phyloP scores from a whole-genome alignment of 179 eudicot genomes.

The Spergularia azorica region DNA sequence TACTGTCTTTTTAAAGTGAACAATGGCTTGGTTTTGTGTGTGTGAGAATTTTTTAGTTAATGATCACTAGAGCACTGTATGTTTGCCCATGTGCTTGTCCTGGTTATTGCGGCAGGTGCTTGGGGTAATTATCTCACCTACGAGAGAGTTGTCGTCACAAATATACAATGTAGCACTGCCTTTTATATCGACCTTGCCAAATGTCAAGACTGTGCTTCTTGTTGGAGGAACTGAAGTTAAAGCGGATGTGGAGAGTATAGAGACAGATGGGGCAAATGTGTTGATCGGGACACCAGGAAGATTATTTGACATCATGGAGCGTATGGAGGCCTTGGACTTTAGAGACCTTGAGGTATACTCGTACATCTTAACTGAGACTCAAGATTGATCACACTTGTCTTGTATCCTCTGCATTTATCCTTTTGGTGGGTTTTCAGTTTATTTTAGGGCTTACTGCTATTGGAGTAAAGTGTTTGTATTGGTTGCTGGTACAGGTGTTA shows the following conservation, averaged over 20 bases:
- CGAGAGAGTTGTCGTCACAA: slow-evolving; percentile 86
- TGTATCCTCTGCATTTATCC: too few relatives aligned
- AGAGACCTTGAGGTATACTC: slow-evolving; percentile 68
- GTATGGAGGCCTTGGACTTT: slow-evolving; percentile 70
- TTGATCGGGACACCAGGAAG: slow-evolving; percentile 96
- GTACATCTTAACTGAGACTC: not conserved
- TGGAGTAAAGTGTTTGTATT: slow-evolving; percentile 13
- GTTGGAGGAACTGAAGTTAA: slow-evolving; percentile 90
- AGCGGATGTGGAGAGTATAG: slow-evolving; percentile 66
- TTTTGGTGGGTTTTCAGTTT: too few relatives aligned
- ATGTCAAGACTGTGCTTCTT: slow-evolving; percentile 69
- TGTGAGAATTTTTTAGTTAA: too few relatives aligned
- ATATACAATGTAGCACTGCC: slow-evolving; percentile 88
- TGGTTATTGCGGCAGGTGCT: slow-evolving; percentile 53
- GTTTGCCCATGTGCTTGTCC: slow-evolving; percentile 16
- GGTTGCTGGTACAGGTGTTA: slow-evolving; percentile 60
- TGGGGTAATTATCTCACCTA: slow-evolving; percentile 84
- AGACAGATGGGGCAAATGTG: slow-evolving; percentile 83
- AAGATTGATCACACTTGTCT: too few relatives aligned
- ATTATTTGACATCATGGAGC: slow-evolving; percentile 85
- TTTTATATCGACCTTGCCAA: slow-evolving; percentile 64
- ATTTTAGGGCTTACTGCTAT: not conserved
- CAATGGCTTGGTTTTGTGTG: too few relatives aligned
- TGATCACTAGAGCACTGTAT: not conserved
- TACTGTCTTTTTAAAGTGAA: too few relatives aligned